These are phyloP conservation scores for Populus trichocarpa DNA, from an alignment of 441 rosid genomes.

Conservation along the genomic window DNA sequence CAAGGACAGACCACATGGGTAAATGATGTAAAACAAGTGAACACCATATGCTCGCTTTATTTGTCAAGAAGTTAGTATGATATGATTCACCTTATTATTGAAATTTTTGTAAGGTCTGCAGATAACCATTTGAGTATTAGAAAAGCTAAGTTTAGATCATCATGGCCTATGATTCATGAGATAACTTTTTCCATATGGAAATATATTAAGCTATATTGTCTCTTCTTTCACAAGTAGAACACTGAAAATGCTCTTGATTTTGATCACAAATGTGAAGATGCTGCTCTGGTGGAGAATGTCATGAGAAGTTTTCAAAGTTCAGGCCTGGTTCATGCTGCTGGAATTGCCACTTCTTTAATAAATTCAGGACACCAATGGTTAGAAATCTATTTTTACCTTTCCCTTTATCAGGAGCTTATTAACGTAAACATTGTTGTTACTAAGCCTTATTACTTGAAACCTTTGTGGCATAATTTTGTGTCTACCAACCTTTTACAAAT, in stretches of 20 bases:
- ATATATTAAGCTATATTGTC: background rate
- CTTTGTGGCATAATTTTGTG: background rate
- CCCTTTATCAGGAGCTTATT: background rate
- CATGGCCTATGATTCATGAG: background rate
- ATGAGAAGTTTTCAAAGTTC: constrained; percentile 43
- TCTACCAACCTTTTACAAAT: background rate
- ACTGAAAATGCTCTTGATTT: constrained; percentile 8
- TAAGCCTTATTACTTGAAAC: background rate
- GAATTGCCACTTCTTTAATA: constrained; percentile 68
- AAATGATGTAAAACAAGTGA: background rate
- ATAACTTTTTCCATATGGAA: background rate
- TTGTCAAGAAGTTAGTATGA: background rate
- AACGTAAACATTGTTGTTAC: background rate
- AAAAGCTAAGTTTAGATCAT: background rate
- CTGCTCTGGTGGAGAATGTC: constrained; percentile 25
- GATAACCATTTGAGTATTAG: background rate
- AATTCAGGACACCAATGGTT: constrained; percentile 81
- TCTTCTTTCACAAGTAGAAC: background rate
- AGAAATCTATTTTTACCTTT: background rate
- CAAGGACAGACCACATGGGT: background rate
- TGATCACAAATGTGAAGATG: constrained; percentile 34
- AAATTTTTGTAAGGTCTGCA: background rate
- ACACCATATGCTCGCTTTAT: background rate
- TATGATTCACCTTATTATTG: background rate
- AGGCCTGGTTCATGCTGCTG: constrained; percentile 60